phyloP scores from a whole-genome alignment of 352 stramenopile species.

The Pythium myriotylum region DNA sequence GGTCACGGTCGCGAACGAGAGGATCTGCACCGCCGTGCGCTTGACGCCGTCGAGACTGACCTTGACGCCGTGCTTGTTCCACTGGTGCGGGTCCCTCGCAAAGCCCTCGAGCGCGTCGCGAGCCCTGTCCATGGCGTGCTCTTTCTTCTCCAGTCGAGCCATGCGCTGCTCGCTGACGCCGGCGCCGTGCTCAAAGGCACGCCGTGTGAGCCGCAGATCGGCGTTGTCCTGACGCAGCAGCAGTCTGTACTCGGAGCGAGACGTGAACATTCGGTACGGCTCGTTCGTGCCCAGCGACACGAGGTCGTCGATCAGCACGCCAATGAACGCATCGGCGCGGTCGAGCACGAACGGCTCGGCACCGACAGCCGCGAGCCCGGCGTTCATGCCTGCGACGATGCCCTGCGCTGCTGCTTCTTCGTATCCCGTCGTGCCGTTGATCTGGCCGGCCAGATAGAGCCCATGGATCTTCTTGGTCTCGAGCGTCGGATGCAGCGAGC shows the following conservation, averaged over 20 bases:
- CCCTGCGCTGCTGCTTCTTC: slow-evolving; percentile 98
- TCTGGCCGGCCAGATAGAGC: slow-evolving; percentile 97
- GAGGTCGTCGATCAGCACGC: slow-evolving; percentile 99
- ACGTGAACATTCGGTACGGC: slow-evolving; percentile 99
- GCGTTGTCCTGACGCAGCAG: slow-evolving; percentile 95
- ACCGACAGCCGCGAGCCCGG: slow-evolving; percentile 75
- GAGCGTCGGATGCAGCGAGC: slow-evolving; percentile 92
- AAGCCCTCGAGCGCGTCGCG: slow-evolving; percentile 61
- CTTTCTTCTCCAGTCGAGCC: slow-evolving; percentile 84
- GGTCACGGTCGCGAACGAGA: slow-evolving; percentile 70
- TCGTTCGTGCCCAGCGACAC: slow-evolving; percentile 96
- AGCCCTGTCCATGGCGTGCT: slow-evolving; percentile 68
- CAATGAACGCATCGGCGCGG: slow-evolving; percentile 95
- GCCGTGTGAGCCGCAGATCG: slow-evolving; percentile 95
- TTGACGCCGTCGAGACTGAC: slow-evolving; percentile 76
- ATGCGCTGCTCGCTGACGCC: slow-evolving; percentile 74
- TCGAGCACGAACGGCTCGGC: slow-evolving; percentile 91
- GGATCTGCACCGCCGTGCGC: slow-evolving; percentile 74
- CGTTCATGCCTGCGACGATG: slow-evolving; percentile 97
- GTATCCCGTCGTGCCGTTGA: slow-evolving; percentile 99
- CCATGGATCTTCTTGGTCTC: slow-evolving; percentile 93
- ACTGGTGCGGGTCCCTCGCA: slow-evolving; percentile 76
- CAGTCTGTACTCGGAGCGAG: slow-evolving; percentile 91
- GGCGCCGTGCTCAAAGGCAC: slow-evolving; percentile 84
- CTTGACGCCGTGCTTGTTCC: slow-evolving; percentile 81